phyloP scores from a whole-genome alignment of 805 yeast genomes.

The Myxozyma vanderwaltii region DNA sequence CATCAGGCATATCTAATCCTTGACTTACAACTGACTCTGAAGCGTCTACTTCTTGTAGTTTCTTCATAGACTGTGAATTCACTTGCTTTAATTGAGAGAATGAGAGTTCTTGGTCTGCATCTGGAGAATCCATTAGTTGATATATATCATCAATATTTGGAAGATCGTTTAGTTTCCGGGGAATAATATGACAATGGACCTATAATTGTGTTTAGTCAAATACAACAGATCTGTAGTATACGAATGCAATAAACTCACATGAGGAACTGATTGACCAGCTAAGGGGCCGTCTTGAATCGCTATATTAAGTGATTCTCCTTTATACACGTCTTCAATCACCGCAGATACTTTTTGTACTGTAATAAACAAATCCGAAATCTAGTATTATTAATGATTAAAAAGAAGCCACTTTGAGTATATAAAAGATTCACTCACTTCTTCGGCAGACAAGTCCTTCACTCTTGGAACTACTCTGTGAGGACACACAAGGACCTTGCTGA shows the following conservation, averaged over 20 bases:
- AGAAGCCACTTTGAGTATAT: not conserved
- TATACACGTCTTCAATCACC: constrained; percentile 65
- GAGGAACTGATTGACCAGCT: constrained; percentile 96
- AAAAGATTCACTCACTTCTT: constrained; percentile 50
- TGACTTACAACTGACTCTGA: constrained; percentile 10
- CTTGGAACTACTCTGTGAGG: constrained; percentile 72
- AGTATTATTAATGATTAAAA: not conserved
- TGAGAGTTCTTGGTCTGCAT: constrained; percentile 47
- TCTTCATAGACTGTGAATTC: too few relatives aligned
- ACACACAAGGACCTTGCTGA: constrained; percentile 61
- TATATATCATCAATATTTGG: constrained; percentile 77
- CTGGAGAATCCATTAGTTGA: constrained; percentile 58
- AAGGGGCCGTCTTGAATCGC: constrained; percentile 97
- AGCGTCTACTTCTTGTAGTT: constrained; percentile 1
- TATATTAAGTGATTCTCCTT: constrained; percentile 82
- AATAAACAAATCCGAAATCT: constrained; percentile 64
- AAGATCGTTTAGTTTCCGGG: constrained; percentile 61
- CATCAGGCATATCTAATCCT: constrained; percentile 51
- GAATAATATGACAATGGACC: constrained; percentile 85
- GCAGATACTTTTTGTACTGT: constrained; percentile 71
- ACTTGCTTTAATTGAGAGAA: constrained; percentile 31
- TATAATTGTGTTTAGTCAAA: not conserved
- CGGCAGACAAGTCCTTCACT: constrained; percentile 67
- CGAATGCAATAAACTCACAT: constrained; percentile 46
- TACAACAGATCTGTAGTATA: not conserved